A percentile compares a stretch with the other conserved stretches of the same genome.
These are phyloP conservation scores for Nephelium lappaceum DNA, from an alignment of 345 rosid species.

Conservation along the genomic window DNA sequence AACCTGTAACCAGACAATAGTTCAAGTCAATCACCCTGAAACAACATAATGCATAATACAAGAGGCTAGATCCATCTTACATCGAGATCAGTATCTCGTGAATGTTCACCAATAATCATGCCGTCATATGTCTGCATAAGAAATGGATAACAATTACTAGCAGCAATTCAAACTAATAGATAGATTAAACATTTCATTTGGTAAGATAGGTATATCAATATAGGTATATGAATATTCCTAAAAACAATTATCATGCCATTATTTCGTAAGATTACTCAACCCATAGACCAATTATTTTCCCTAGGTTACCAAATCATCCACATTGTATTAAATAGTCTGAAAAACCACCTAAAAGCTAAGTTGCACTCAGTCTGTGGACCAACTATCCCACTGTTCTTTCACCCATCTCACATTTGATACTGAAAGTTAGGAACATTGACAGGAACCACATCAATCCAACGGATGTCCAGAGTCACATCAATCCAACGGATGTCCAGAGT, in stretches of 20 bases:
- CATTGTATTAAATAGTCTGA: neutral
- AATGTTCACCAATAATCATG: slow-evolving; percentile 97
- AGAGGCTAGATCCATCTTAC: slow-evolving; percentile 49
- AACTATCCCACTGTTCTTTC: neutral
- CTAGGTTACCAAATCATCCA: neutral
- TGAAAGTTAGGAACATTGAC: neutral
- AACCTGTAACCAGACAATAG: slow-evolving; percentile 45
- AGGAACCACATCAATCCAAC: neutral
- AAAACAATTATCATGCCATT: neutral
- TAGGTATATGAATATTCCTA: neutral
- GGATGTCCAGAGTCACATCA: neutral
- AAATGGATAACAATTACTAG: slow-evolving; percentile 25
- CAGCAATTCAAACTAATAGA: neutral
- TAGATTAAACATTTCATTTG: neutral
- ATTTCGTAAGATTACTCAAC: neutral
- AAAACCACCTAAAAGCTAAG: neutral
- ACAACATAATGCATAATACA: neutral
- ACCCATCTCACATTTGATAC: neutral
- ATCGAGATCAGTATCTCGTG: slow-evolving; percentile 95
- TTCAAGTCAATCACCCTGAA: slow-evolving; percentile 26
- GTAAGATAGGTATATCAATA: neutral
- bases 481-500: neutral
- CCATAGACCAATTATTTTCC: neutral
- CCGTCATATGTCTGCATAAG: slow-evolving; percentile 90
- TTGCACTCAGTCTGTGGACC: neutral